A percentile compares a stretch with the other conserved stretches of the same genome.
phyloP scores from a whole-genome alignment of 805 yeast species.

The Kuraishia molischiana region DNA sequence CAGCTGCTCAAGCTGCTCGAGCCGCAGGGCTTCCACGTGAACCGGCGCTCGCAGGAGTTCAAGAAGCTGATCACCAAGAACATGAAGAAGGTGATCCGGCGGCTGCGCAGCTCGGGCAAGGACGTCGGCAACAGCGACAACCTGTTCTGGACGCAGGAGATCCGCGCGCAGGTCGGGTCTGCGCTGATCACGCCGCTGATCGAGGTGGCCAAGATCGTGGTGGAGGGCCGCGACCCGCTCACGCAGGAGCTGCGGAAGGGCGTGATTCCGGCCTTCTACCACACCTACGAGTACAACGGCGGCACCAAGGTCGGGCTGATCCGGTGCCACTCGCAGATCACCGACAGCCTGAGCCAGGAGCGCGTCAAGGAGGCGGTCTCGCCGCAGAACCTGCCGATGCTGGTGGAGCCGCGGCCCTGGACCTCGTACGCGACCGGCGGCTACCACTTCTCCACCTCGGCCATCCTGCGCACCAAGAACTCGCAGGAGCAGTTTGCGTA shows the following conservation, averaged over 20 bases:
- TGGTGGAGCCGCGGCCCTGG: slow-evolving; percentile 89
- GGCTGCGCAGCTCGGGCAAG: slow-evolving; percentile 1
- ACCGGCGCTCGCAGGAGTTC: slow-evolving; percentile 3
- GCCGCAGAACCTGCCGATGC: slow-evolving; percentile 90
- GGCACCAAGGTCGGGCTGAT: slow-evolving; percentile 80
- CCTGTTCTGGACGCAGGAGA: slow-evolving; percentile 40
- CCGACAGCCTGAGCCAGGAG: slow-evolving; percentile 58
- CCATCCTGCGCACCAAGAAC: slow-evolving; percentile 68
- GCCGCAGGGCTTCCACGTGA: slow-evolving; percentile 1
- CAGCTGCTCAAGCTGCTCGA: slow-evolving; percentile 36
- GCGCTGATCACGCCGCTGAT: slow-evolving; percentile 63
- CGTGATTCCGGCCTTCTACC: slow-evolving; percentile 83
- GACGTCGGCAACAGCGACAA: slow-evolving; percentile 10
- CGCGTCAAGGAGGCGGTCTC: slow-evolving; percentile 54
- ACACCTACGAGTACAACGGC: slow-evolving; percentile 70
- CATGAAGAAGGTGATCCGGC: slow-evolving; percentile 7
- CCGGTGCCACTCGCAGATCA: slow-evolving; percentile 61
- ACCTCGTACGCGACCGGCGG: slow-evolving; percentile 77
- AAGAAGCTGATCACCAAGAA: slow-evolving; percentile 4
- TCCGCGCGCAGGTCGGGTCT: slow-evolving; percentile 72
- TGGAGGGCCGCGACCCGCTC: slow-evolving; percentile 71
- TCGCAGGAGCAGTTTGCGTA: slow-evolving; percentile 88
- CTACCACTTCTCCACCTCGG: slow-evolving; percentile 52
- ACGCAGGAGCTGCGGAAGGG: slow-evolving; percentile 61
- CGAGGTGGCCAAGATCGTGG: slow-evolving; percentile 76